phyloP scores from a whole-genome alignment of 1,284 basidiomycete species.

The Termitomyces sp. region DNA sequence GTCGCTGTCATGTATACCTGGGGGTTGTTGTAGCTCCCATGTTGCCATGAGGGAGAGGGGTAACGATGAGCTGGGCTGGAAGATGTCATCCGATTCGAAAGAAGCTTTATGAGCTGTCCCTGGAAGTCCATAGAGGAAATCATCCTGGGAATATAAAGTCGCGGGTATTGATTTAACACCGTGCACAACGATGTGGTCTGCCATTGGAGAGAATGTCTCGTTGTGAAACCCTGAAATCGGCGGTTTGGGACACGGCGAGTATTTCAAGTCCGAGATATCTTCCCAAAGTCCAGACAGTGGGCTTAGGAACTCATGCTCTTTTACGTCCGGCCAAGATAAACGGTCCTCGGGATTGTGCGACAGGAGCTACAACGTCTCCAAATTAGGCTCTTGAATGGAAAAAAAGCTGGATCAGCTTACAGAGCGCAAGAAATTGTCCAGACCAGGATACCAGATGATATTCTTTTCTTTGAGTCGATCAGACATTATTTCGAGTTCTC shows the following conservation, averaged over 20 bases:
- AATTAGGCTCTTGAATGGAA: not conserved
- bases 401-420: constrained; percentile 8
- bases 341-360: constrained; percentile 23
- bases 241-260: constrained; percentile 27
- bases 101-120: not conserved
- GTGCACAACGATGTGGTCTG: not conserved
- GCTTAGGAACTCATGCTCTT: constrained; percentile 26
- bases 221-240: constrained; percentile 12
- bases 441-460: constrained; percentile 12
- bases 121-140: not conserved
- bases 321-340: constrained; percentile 24
- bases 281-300: constrained; percentile 25
- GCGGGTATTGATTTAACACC: not conserved
- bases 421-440: constrained; percentile 20
- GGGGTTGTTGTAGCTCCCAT: not conserved
- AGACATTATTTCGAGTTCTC: constrained; percentile 19
- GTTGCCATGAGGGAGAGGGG: not conserved
- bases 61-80: constrained; percentile 4
- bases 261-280: constrained; percentile 26
- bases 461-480: constrained; percentile 2
- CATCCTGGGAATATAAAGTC: not conserved
- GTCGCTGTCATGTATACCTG: constrained; percentile 2
- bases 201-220: not conserved
- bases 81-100: not conserved
- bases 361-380: constrained; percentile 23